phyloP scores from a whole-genome alignment of 176 grass and related monocot species.

The Rhynchospora pubera region DNA sequence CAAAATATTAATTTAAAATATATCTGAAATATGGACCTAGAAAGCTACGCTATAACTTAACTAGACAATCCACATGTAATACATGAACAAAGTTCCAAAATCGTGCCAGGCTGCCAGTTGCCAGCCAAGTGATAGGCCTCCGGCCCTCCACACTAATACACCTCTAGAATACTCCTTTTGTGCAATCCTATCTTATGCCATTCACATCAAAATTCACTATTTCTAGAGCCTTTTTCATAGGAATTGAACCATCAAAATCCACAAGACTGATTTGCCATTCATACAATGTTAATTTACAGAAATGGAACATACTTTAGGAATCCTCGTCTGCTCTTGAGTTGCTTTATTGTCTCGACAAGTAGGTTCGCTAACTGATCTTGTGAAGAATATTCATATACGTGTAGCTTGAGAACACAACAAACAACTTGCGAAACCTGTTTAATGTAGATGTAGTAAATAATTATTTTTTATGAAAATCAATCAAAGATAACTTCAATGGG shows the following conservation, averaged over 20 bases:
- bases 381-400: slow-evolving; percentile 15
- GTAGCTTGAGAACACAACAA: slow-evolving; percentile 21
- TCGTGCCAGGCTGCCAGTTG: neutral
- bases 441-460: neutral
- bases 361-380: slow-evolving; percentile 18
- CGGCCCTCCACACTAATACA: neutral
- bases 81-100: slow-evolving; percentile 1
- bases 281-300: neutral
- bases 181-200: neutral
- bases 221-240: neutral
- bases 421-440: slow-evolving; percentile 14
- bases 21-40: neutral
- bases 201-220: neutral
- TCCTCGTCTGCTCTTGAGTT: neutral
- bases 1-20: neutral
- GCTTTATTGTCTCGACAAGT: neutral
- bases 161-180: neutral
- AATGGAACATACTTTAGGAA: neutral
- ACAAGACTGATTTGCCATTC: neutral
- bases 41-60: neutral
- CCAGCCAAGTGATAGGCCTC: slow-evolving; percentile 5
- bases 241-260: neutral
- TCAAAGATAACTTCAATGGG: neutral
- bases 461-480: neutral
- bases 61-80: slow-evolving; percentile 10